Evolutionary conservation across 2,329 filamentous ascomycete genomes (phyloP), one percentile per base, ranked within the genome.

Genomic region (Cladophialophora carrionii): DNA sequence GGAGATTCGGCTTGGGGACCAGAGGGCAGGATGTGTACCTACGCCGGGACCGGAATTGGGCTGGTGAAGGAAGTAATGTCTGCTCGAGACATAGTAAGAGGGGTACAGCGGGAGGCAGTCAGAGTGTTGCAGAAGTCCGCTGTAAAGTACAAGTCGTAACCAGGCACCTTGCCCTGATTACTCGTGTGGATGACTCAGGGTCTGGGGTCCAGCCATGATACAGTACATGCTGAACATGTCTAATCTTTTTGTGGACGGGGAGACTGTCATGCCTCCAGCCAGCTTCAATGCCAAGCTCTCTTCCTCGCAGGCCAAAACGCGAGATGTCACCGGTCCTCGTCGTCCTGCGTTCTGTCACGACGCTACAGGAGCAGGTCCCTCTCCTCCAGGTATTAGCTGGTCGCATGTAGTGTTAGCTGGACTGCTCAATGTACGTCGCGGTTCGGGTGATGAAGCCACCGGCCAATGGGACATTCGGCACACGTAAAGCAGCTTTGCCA

Each of bases 381-480:
- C 90, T 57, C 90, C 90, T 72, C 90, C 90, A 3, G 90, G 90
- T 74, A 92, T 91, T 77, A 92, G 83, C 89, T 92, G 69, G 52
- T 41, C 43, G 26, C 52, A 10, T 14, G 17, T 6, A 73, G 34
- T 65, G 20, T 54, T 49, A 52, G 49, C 37, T 29, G 8, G 8
- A 20, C 34, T 53, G 57, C 29, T 24, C 9, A 55, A 29, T 17
- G 4, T 26, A 24, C 49, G 3, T 17, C 29, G 9, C 8, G 6
- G 7, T 34, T 20, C 17, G 14, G 37, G 17, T 8, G 14, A 41
- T n/a, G 5, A 41, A 41, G 37, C 14, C 14, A 17, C 17, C 37
- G 37, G 14, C 14, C 4, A 5, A 17, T n/a, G 6, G 37, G 17
- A 41, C 37, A 41, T n/a, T n/a, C 9, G 37, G 17, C 14, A 7